phyloP scores from a whole-genome alignment of 148 eudicot species.

The Silene latifolia region DNA sequence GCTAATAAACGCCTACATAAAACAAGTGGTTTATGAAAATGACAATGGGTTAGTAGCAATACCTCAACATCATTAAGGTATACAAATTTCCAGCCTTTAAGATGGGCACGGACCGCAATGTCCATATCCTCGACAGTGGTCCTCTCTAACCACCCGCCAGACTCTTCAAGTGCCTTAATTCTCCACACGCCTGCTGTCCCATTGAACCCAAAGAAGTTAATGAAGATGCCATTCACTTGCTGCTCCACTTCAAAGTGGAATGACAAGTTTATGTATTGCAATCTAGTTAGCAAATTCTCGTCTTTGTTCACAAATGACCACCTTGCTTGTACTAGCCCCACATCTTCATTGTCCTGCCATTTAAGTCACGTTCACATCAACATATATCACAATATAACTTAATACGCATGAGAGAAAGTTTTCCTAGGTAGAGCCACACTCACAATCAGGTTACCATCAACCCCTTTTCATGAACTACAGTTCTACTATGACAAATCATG shows the following conservation, averaged over 20 bases:
- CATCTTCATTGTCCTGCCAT: slow-evolving; percentile 76
- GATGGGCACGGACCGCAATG: slow-evolving; percentile 97
- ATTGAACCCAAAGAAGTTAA: slow-evolving; percentile 90
- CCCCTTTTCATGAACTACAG: not conserved
- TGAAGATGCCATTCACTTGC: slow-evolving; percentile 89
- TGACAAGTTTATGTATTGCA: slow-evolving; percentile 82
- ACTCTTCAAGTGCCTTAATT: slow-evolving; percentile 84
- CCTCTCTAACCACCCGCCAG: slow-evolving; percentile 98
- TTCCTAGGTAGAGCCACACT: not conserved
- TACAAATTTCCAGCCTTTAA: slow-evolving; percentile 90
- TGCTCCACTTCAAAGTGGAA: slow-evolving; percentile 99
- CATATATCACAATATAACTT: not conserved
- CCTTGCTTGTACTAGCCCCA: slow-evolving; percentile 95
- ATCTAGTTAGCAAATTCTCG: slow-evolving; percentile 79
- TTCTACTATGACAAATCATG: not conserved
- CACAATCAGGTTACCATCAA: not conserved
- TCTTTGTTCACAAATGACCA: slow-evolving; percentile 98
- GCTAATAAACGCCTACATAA: slow-evolving; percentile 17
- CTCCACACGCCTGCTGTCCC: slow-evolving; percentile 99
- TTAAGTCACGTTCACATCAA: slow-evolving; percentile 10
- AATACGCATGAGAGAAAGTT: not conserved
- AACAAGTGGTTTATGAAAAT: slow-evolving; percentile 11
- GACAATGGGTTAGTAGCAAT: slow-evolving; percentile 18
- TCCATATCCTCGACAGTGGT: slow-evolving; percentile 99
- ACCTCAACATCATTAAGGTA: slow-evolving; percentile 98